Conservation (phyloP, 805 yeast species). For the Myxozyma sirexii region DNA sequence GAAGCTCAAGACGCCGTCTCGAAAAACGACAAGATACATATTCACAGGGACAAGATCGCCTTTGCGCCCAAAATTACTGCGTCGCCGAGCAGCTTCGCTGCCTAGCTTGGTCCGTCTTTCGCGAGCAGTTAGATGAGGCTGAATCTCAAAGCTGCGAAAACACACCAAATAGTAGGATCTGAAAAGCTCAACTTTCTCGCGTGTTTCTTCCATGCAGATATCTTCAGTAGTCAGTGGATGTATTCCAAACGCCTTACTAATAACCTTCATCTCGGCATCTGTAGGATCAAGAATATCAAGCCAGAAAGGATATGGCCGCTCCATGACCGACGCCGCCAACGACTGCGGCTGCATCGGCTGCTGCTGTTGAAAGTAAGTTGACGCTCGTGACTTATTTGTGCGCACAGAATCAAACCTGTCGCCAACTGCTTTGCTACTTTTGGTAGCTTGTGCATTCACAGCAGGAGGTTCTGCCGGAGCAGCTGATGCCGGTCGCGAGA, state of each 20-base stretch:
- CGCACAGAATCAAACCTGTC: constrained; percentile 1
- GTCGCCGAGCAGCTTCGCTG: constrained; percentile 11
- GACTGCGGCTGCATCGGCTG: constrained; percentile 1
- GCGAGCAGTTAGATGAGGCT: constrained; percentile 44
- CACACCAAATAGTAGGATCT: constrained; percentile 89
- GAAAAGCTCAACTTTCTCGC: constrained; percentile 93
- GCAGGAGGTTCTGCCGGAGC: neutral
- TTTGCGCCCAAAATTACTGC: constrained; percentile 22
- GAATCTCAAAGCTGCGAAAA: constrained; percentile 81
- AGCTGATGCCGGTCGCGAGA: neutral
- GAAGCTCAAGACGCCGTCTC: constrained; percentile 87
- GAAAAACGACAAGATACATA: constrained; percentile 89
- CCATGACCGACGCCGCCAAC: neutral
- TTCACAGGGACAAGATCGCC: constrained; percentile 71
- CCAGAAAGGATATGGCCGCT: constrained; percentile 53
- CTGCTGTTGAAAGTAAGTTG: constrained; percentile 4
- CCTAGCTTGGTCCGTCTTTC: constrained; percentile 41
- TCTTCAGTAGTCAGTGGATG: constrained; percentile 97
- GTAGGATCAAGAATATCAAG: constrained; percentile 89
- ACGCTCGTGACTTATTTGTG: neutral
- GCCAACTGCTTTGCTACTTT: neutral
- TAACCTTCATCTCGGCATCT: constrained; percentile 93
- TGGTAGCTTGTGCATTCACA: neutral
- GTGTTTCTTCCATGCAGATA: constrained; percentile 86
- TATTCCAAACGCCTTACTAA: constrained; percentile 87